Conservation (phyloP, 495 filamentous ascomycete species). For the Terfezia boudieri region DNA sequence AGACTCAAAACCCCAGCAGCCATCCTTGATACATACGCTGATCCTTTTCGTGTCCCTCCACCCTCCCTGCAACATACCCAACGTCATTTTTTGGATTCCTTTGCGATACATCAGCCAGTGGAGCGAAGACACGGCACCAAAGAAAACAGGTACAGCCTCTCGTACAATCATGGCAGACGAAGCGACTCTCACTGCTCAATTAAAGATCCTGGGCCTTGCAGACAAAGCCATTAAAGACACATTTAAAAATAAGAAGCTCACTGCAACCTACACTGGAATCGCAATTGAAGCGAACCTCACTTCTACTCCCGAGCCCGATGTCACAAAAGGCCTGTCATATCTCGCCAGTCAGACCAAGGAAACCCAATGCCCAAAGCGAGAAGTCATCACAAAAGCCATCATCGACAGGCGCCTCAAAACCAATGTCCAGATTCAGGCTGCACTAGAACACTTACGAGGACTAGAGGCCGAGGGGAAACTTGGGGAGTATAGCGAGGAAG, state of each 20-base stretch:
- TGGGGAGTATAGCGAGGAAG: constrained; percentile 8
- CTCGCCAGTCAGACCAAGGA: constrained; percentile 15
- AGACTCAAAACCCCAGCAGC: too few species aligned
- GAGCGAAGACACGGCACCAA: too few species aligned
- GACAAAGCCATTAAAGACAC: constrained; percentile 17
- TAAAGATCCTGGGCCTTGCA: constrained; percentile 12
- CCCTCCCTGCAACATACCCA: too few species aligned
- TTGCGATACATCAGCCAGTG: too few species aligned
- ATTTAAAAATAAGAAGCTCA: constrained; percentile 15
- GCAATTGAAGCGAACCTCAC: constrained; percentile 8
- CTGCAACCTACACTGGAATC: constrained; percentile 10
- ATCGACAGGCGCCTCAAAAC: constrained; percentile 10
- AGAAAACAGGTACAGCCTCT: too few species aligned
- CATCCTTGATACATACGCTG: too few species aligned
- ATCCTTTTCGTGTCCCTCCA: too few species aligned
- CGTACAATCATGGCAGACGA: constrained; percentile 5
- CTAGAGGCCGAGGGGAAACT: neutral
- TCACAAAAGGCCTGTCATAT: constrained; percentile 5
- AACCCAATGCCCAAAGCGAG: constrained; percentile 7
- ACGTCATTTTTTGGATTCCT: too few species aligned
- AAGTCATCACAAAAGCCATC: constrained; percentile 13
- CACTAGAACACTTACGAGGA: constrained; percentile 12
- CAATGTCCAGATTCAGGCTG: constrained; percentile 13
- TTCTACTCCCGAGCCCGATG: neutral
- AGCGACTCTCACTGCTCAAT: constrained; percentile 5